Percentiles rank a stretch among this genome's conserved stretches.
Evolutionary conservation across 768 basidiomycete species (phyloP).

Genomic region (Hygrocybe coccinea): DNA sequence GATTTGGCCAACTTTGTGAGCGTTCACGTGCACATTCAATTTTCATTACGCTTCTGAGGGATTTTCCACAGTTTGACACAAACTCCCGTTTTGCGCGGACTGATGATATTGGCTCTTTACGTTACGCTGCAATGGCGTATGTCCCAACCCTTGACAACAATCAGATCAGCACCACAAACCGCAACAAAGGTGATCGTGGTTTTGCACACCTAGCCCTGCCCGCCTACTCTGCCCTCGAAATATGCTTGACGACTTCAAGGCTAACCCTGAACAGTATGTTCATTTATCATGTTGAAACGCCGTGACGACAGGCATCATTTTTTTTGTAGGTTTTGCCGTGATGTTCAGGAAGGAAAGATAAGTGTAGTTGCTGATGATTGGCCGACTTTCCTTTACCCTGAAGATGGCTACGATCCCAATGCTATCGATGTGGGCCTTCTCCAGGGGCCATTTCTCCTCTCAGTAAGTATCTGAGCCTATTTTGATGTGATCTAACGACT

Average conservation of each 20-base stretch:
- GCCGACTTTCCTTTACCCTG: neutral
- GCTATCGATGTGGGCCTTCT: neutral
- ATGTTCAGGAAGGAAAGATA: neutral
- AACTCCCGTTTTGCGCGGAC: neutral
- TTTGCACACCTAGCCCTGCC: neutral
- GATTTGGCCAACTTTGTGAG: neutral
- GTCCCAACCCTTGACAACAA: neutral
- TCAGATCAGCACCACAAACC: neutral
- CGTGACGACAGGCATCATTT: neutral
- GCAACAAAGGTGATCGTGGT: neutral
- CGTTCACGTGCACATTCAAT: neutral
- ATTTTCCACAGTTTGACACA: neutral
- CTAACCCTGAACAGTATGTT: neutral
- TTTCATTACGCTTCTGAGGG: neutral
- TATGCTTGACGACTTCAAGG: neutral
- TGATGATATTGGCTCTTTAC: neutral
- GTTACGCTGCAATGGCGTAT: neutral
- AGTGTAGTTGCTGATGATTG: neutral
- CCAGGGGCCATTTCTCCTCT: neutral
- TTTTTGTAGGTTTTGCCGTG: neutral
- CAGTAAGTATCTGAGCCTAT: neutral
- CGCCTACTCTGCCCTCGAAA: neutral
- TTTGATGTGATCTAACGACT: neutral
- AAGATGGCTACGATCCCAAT: neutral
- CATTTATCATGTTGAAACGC: neutral